Conservation (phyloP, 2,329 filamentous ascomycete genomes). For the Fusarium goolgardi region DNA sequence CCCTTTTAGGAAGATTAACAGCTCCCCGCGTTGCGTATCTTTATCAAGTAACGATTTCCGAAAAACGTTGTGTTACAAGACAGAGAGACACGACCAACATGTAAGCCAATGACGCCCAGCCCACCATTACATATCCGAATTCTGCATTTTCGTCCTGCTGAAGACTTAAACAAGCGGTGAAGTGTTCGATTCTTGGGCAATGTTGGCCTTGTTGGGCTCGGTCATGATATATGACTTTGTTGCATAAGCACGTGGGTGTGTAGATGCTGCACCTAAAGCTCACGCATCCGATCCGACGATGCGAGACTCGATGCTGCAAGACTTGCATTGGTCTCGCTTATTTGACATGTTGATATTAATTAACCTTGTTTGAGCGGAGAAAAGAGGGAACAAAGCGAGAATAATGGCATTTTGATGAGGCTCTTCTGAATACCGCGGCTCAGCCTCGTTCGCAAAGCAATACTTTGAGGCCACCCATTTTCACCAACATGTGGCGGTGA, state of each 20-base stretch:
- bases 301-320: conserved; percentile 11
- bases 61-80: neutral
- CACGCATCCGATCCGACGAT: conserved; percentile 11
- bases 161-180: conserved; percentile 20
- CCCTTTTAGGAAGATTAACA: neutral
- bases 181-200: neutral
- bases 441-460: conserved; percentile 7
- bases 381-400: neutral
- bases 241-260: neutral
- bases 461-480: conserved; percentile 24
- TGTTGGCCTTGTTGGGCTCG: neutral
- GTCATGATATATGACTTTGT: neutral
- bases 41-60: conserved; percentile 1
- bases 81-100: conserved; percentile 15
- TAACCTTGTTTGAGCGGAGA: neutral
- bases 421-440: conserved; percentile 2
- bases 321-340: conserved; percentile 13
- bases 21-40: neutral
- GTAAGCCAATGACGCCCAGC: conserved; percentile 15
- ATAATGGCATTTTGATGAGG: neutral
- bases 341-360: neutral
- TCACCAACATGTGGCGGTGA: conserved; percentile 14
- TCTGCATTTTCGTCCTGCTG: neutral
- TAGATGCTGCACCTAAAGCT: conserved; percentile 7
- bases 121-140: neutral